phyloP scores from a whole-genome alignment of 352 stramenopile genomes.

The Globisporangium paroecandrum region DNA sequence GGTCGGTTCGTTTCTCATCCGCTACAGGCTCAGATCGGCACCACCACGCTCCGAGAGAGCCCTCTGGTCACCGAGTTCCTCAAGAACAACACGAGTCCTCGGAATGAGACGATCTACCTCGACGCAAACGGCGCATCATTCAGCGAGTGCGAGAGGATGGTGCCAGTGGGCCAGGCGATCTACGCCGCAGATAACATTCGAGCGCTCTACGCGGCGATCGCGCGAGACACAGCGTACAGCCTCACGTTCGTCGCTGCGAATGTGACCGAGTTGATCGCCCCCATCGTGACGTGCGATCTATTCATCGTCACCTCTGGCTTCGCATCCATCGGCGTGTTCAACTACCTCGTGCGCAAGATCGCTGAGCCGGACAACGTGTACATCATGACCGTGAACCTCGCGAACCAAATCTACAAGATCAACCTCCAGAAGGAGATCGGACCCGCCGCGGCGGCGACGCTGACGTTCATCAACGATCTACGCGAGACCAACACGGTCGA shows the following conservation, averaged over 20 bases:
- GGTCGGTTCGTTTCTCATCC: too few species aligned
- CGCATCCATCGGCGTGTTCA: conserved; percentile 1
- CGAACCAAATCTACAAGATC: conserved; percentile 21
- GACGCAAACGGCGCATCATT: not conserved
- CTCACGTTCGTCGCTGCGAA: conserved; percentile 7
- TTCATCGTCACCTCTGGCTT: not conserved
- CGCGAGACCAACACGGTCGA: not conserved
- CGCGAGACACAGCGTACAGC: conserved; percentile 11
- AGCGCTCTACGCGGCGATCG: conserved; percentile 8
- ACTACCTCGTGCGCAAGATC: conserved; percentile 19
- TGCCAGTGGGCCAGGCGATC: not conserved
- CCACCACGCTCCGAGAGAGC: conserved; percentile 11
- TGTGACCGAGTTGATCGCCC: conserved; percentile 10
- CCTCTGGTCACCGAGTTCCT: not conserved
- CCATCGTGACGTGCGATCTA: conserved; percentile 1
- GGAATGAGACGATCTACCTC: conserved; percentile 16
- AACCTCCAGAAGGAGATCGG: conserved; percentile 5
- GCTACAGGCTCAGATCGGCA: not conserved
- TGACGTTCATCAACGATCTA: conserved; percentile 22
- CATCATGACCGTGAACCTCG: conserved; percentile 18
- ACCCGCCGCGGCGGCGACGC: not conserved
- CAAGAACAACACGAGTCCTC: conserved; percentile 1
- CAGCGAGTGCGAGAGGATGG: not conserved
- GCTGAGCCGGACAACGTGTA: conserved; percentile 12
- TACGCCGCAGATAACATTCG: conserved; percentile 15